Base-by-base conservation (phyloP, 2,329 filamentous ascomycete species). In the Fusarium sp. region DNA sequence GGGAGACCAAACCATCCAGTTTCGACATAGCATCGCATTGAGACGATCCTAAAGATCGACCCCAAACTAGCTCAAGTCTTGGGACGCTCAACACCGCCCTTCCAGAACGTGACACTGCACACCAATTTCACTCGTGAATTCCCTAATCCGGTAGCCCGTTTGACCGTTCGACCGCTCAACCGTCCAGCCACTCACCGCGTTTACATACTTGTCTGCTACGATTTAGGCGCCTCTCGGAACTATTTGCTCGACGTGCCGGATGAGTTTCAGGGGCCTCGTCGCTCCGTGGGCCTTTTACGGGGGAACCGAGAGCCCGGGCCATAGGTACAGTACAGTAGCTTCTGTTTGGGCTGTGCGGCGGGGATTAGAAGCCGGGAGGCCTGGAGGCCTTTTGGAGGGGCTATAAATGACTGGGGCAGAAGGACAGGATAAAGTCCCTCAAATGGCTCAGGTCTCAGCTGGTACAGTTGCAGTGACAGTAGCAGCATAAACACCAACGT, bases 91-190 rank as follows among this genome's bases (percentile, higher is more conserved):
- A 70, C 57, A 71, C 68, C 69, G 56, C 69, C 69, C 69, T 71
- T 71, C 69, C 65, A 72, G 65, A 71, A 71, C 65, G 54, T 53
- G 55, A 55, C 62, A 49, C 24, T 43, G 40, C 30, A 47, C 25
- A 51, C 40, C 46, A 40, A 32, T 34, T 40, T 52, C 48, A 62
- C 29, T 58, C 22, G 24, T 60, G 60, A 61, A 46, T 65, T 60
- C 41, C 59, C 68, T 45, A 68, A 60, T 71, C 65, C 58, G 70
- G 59, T 62, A 67, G 55, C 29, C 62, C 68, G 46, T 49, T 65
- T 45, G 32, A 62, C 45, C 56, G 43, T 46, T 49, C 58, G 58
- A 56, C 41, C 53, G 55, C 25, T 58, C n/a, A 63, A 64, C 24
- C 29, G 43, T 58, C 27, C 59, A 64, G 59, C 61, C 59, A 63